phyloP scores from a whole-genome alignment of 1,284 basidiomycete species.

The Heterobasidion parviporum region DNA sequence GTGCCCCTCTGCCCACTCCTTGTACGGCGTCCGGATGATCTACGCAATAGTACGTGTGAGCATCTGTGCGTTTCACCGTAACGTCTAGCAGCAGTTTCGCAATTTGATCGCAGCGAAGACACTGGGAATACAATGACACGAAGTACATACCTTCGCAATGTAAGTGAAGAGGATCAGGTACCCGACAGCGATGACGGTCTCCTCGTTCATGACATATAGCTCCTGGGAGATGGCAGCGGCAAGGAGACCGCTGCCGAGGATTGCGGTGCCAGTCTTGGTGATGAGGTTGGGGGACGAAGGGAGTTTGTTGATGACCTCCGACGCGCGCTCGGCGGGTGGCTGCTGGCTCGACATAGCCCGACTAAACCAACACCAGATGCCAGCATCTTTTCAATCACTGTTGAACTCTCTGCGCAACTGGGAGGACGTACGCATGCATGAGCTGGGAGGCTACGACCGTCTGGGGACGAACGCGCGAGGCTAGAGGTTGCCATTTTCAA shows the following conservation, averaged over 20 bases:
- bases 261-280: constrained; percentile 90
- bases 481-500: constrained; percentile 5
- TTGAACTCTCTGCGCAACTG: constrained; percentile 1
- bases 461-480: constrained; percentile 44
- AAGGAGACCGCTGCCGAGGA: constrained; percentile 85
- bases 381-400: not conserved
- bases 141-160: constrained; percentile 67
- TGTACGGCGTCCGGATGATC: constrained; percentile 72
- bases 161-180: constrained; percentile 84
- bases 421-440: constrained; percentile 45
- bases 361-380: constrained; percentile 25
- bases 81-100: not conserved
- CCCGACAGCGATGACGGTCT: constrained; percentile 78
- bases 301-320: constrained; percentile 86
- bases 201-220: constrained; percentile 96
- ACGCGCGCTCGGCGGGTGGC: constrained; percentile 85
- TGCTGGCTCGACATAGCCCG: constrained; percentile 58
- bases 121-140: not conserved
- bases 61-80: no score
- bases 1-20: constrained; percentile 86
- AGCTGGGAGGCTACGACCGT: constrained; percentile 44
- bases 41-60: constrained; percentile 4
- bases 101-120: not conserved
- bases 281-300: constrained; percentile 86
- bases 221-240: constrained; percentile 96